phyloP scores from a whole-genome alignment of 176 grass and related monocot species.

The Microstegium vimineum region DNA sequence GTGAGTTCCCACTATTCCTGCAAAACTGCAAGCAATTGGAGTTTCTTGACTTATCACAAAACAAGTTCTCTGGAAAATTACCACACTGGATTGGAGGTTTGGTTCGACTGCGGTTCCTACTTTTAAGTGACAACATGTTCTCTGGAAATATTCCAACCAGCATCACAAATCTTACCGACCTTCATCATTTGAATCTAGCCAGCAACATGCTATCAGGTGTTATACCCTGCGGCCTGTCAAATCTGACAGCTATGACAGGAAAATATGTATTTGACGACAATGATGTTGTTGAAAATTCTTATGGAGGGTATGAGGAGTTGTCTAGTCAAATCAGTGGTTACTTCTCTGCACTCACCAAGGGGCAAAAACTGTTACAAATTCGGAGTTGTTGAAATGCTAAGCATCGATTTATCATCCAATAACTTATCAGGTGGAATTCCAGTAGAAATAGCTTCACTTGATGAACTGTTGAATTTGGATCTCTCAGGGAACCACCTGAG shows the following conservation, averaged over 20 bases:
- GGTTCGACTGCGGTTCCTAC: background rate
- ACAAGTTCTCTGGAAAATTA: background rate
- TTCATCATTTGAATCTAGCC: constrained; percentile 33
- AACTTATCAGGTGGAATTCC: too few relatives aligned
- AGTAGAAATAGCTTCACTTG: too few relatives aligned
- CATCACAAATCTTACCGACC: background rate
- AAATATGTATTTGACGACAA: background rate
- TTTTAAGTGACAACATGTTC: constrained; percentile 20
- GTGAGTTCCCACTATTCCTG: background rate
- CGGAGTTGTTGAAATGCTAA: too few relatives aligned
- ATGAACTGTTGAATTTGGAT: too few relatives aligned
- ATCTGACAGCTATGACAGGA: background rate
- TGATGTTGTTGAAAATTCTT: fast-evolving
- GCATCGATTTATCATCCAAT: too few relatives aligned
- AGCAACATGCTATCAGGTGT: constrained; percentile 12
- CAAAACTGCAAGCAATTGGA: background rate
- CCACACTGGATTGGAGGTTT: background rate
- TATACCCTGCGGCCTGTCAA: constrained; percentile 14
- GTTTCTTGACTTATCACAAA: background rate
- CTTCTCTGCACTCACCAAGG: constrained; percentile 23
- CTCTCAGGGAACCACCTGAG: too few relatives aligned
- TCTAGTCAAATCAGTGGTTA: background rate
- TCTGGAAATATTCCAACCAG: constrained; percentile 9
- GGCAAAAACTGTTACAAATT: background rate
- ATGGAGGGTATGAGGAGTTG: fast-evolving